Base-by-base conservation (phyloP, 2,329 filamentous ascomycete genomes). In the Aotearoamyces nothofagi region DNA sequence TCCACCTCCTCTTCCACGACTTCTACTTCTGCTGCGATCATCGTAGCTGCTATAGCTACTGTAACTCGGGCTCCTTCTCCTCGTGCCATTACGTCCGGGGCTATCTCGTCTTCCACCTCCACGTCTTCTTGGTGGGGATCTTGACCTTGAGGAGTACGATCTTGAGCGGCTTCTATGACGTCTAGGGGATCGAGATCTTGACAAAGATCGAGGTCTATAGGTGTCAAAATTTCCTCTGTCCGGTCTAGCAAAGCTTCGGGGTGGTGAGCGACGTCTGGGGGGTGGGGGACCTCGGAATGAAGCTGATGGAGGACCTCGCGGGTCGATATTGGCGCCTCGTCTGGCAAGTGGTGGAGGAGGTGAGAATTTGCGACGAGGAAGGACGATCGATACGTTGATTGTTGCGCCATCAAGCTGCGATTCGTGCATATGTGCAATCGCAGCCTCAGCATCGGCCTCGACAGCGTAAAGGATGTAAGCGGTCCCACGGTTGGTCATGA, bases 351-450 rank as follows among this genome's bases (percentile, higher is more conserved):
- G 82, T 10, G 86, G 86, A 25, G 78, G 72, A 11, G 72, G 73
- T 5, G 81, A 86, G 45, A 93, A 81, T 42, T 83, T 82, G 27
- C 47, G 45, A 12, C 46, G 46, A 5, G 49, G 46, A 19, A 52
- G 39, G 16, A 52, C 49, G 19, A 50, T 50, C 15, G 49, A 52
- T 10, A 52, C 49, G 29, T 46, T 51, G 32, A 52, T 50, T 4
- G 45, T 29, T 4, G 46, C 41, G 16, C 49, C 49, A 29, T 52
- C 49, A 19, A 51, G 44, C 47, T 92, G 81, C n/a, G 81, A 83
- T 57, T 98, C 90, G 53, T 98, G 90, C 90, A 98, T 96, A 50
- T 92, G 81, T 11, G 86, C 73, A 42, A 94, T 92, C 15, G 90
- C 90, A 9, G 73, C 64, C 54, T 94, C 83, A 14, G 90, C 87